Base-by-base conservation (phyloP, 331 rosid species). In the Dryas integrifolia region DNA sequence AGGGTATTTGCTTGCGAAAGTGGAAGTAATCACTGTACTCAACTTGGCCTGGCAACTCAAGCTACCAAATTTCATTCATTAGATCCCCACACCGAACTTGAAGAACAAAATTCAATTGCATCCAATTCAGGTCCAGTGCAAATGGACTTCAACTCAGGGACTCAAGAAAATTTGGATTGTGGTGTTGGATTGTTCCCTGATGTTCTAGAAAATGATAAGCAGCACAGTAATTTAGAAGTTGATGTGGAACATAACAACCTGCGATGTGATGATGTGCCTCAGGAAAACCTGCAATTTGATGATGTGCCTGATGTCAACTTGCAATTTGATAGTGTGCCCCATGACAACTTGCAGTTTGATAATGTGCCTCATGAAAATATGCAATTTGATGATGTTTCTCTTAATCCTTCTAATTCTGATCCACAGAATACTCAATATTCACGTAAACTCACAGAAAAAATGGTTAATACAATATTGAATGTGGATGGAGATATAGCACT, bases 11-110 rank as follows among this genome's bases (percentile, higher is more conserved):
- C 66, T 45, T 57, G 62, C 6, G 81, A 71, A 6, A 69, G 76
- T 52, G 78, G 66, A 38, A 81, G 81, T 48, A 71, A 73, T 62
- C 81, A 71, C 76, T 16, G 30, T 3, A 44, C 67, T 46, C 57
- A 52, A 14, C 64, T 76, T 41, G 38, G 39, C 3, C 72, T 61
- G 58, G 62, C 67, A 63, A 68, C 73, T 38, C 79, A 62, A 38
- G 56, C 72, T 60, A 58, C 70, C 9, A 30, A 58, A 53, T 56
- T 24, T 75, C 64, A 53, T 55, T 15, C 77, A 39, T 10, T 53
- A 52, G 55, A 68, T 24, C 77, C 73, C 59, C 77, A 75, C 51
- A 8, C 77, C 40, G 74, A 50, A 57, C 40, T 40, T 45, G 74
- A 70, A 80, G 59, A 63, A 70, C 40, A 40, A 24, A 58, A 58